Conservation (phyloP, 805 yeast species). For the Pichia pseudocactophila region DNA sequence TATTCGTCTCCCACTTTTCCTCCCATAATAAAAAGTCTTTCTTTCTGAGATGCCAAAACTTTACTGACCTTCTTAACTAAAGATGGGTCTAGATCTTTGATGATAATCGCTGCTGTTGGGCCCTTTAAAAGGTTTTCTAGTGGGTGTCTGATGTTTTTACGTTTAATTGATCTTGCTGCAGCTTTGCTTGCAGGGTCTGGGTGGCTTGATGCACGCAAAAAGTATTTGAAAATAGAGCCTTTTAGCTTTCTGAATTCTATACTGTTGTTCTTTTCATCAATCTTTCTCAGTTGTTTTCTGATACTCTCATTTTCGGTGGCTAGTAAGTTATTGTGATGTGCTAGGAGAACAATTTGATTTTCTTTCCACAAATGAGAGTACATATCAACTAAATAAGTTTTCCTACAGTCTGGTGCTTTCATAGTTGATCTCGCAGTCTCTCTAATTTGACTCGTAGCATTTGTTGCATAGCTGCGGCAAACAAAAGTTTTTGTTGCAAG, state of each 20-base stretch:
- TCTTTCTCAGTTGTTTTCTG: conserved; percentile 49
- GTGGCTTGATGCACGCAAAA: conserved; percentile 59
- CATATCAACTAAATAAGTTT: conserved; percentile 75
- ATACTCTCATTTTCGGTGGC: conserved; percentile 58
- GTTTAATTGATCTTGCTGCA: conserved; percentile 32
- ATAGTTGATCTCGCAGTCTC: conserved; percentile 26
- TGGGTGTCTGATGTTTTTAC: conserved; percentile 50
- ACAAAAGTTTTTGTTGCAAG: background rate
- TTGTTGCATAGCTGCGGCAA: conserved; percentile 8
- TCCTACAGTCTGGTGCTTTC: conserved; percentile 64
- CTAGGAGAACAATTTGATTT: conserved; percentile 63
- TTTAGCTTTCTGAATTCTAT: conserved; percentile 50
- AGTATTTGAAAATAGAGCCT: conserved; percentile 63
- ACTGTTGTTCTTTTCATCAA: conserved; percentile 41
- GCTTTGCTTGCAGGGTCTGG: conserved; percentile 64
- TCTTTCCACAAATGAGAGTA: conserved; percentile 63
- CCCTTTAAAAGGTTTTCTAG: conserved; percentile 64
- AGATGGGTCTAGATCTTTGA: conserved; percentile 63
- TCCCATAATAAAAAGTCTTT: conserved; percentile 73
- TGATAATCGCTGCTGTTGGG: conserved; percentile 73
- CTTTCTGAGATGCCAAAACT: conserved; percentile 53
- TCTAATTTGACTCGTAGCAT: background rate
- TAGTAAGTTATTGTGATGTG: conserved; percentile 77
- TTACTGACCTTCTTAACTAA: conserved; percentile 54
- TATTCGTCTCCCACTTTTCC: conserved; percentile 66